A percentile compares a stretch with the other conserved stretches of the same genome.
Evolutionary conservation across 1,284 basidiomycete genomes (phyloP).

Genomic region (Grifola frondosa): DNA sequence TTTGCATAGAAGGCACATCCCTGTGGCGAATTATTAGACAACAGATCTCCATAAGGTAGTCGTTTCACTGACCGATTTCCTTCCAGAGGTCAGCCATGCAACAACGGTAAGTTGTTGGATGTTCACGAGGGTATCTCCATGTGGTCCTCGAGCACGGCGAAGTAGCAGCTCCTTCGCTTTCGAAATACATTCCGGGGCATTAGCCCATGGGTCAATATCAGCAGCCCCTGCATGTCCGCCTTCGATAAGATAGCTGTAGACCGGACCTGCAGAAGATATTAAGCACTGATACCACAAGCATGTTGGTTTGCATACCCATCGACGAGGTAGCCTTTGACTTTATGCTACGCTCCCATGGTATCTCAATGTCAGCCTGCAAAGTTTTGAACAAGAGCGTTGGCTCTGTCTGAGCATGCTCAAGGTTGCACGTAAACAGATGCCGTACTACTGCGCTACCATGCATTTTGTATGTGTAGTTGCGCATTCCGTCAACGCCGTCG

Average conservation of each 20-base stretch:
- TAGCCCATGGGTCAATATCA: constrained; percentile 18
- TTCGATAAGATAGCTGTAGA: constrained; percentile 30
- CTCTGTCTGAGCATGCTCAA: constrained; percentile 30
- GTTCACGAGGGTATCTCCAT: constrained; percentile 16
- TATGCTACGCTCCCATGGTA: constrained; percentile 11
- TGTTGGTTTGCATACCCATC: background rate
- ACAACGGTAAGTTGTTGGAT: constrained; percentile 31
- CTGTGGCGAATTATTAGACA: constrained; percentile 1
- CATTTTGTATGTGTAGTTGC: constrained; percentile 32
- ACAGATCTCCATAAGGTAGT: background rate
- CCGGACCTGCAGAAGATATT: constrained; percentile 18
- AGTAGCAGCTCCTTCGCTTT: constrained; percentile 20
- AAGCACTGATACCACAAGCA: too few species aligned
- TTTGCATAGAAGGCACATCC: constrained; percentile 16
- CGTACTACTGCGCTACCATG: constrained; percentile 22
- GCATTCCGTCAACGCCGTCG: constrained; percentile 30
- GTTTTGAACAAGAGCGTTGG: constrained; percentile 31
- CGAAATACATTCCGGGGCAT: constrained; percentile 29
- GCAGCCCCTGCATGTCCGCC: constrained; percentile 10
- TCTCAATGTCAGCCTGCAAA: constrained; percentile 33
- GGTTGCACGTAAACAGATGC: constrained; percentile 43
- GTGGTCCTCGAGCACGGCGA: constrained; percentile 9
- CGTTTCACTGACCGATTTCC: constrained; percentile 32
- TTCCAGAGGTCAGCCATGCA: constrained; percentile 36
- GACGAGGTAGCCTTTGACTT: background rate